phyloP scores from a whole-genome alignment of 2,329 filamentous ascomycete genomes.

The Hymenoscyphus repandus region DNA sequence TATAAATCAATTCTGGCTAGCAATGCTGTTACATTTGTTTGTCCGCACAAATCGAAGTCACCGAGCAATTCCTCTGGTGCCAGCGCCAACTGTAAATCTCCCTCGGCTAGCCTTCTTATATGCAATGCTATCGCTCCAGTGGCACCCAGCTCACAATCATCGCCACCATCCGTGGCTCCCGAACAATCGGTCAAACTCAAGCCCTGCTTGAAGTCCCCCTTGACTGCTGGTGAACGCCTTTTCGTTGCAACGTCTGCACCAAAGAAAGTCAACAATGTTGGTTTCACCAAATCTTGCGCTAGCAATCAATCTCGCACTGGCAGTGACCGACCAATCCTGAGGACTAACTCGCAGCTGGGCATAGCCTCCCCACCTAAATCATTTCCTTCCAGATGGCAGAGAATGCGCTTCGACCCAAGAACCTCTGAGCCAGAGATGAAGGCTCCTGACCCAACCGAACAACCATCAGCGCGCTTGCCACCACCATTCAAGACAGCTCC shows the following conservation, averaged over 20 bases:
- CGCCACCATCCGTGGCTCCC: too few species aligned
- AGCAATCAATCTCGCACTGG: neutral
- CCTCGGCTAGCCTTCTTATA: neutral
- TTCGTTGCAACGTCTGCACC: too few species aligned
- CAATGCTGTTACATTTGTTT: neutral
- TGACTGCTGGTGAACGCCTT: too few species aligned
- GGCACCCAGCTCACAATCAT: too few species aligned
- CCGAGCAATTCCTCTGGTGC: neutral
- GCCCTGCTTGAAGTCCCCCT: too few species aligned
- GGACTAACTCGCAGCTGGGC: neutral
- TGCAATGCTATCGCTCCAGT: neutral
- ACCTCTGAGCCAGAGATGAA: neutral
- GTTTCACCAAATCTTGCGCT: too few species aligned
- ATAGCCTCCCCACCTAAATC: too few species aligned
- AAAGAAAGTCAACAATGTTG: too few species aligned
- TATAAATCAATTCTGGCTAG: neutral
- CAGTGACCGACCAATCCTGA: neutral
- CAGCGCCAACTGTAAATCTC: neutral
- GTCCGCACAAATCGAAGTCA: neutral
- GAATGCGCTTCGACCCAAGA: slow-evolving; percentile 1
- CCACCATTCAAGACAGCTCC: neutral
- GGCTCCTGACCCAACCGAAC: neutral
- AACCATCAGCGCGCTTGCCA: neutral
- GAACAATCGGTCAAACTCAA: too few species aligned
- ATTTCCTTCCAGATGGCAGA: neutral